phyloP scores from a whole-genome alignment of 2,329 filamentous ascomycete species.

The Pestalotiopsis fici region DNA sequence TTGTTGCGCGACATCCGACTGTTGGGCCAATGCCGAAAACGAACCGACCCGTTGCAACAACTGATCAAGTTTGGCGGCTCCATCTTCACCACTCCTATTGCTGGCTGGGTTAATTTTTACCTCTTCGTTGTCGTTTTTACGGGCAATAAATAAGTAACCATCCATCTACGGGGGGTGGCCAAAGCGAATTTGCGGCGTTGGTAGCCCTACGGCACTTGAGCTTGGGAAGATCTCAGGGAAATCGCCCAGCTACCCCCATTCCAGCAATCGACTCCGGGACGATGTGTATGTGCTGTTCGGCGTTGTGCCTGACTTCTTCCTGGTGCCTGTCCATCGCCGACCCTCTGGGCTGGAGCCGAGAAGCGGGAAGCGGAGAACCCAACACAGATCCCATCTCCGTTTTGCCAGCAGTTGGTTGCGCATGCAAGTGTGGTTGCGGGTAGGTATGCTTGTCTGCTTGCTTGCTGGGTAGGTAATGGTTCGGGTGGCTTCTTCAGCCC shows the following conservation, averaged over 20 bases:
- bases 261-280: constrained; percentile 5
- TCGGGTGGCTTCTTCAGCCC: constrained; percentile 5
- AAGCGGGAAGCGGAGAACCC: constrained; percentile 12
- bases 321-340: constrained; percentile 9
- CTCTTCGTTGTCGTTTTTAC: too few species aligned
- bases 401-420: neutral
- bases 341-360: constrained; percentile 10
- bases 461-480: neutral
- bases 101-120: neutral
- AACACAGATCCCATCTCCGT: constrained; percentile 8
- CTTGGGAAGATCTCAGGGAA: neutral
- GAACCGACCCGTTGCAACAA: neutral
- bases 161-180: too few species aligned
- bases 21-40: neutral
- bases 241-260: constrained; percentile 4
- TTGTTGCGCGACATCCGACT: neutral
- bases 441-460: neutral
- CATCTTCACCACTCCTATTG: neutral
- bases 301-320: neutral
- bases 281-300: neutral
- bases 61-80: neutral
- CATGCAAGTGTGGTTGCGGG: neutral
- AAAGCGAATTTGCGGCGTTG: neutral
- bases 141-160: neutral
- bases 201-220: constrained; percentile 1